Evolutionary conservation across 805 yeast genomes (phyloP).

Genomic region (Nakazawaea ambrosiae): DNA sequence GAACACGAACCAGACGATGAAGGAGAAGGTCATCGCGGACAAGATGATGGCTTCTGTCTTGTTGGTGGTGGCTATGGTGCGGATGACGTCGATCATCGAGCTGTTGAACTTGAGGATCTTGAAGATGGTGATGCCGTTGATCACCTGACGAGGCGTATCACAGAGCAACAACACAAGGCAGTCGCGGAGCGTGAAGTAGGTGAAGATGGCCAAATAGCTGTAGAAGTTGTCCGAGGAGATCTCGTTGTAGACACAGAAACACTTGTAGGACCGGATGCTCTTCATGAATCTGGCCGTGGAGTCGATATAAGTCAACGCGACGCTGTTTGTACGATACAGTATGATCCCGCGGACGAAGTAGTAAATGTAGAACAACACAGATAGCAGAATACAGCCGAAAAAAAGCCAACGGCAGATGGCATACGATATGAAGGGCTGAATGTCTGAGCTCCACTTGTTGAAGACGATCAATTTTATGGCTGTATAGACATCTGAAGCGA

Average conservation of each 20-base stretch:
- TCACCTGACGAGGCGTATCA: conserved; percentile 82
- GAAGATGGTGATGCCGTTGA: conserved; percentile 67
- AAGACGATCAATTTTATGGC: conserved; percentile 68
- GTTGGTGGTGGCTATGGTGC: conserved; percentile 52
- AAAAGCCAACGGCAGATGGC: conserved; percentile 63
- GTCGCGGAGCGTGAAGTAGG: conserved; percentile 58
- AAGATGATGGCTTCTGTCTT: conserved; percentile 63
- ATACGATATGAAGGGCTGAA: conserved; percentile 40
- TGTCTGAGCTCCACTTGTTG: conserved; percentile 56
- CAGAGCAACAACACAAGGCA: conserved; percentile 58
- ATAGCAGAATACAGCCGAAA: conserved; percentile 72
- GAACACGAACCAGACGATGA: conserved; percentile 67
- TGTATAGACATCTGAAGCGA: conserved; percentile 72
- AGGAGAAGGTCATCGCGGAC: conserved; percentile 69
- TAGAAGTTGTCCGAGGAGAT: conserved; percentile 59
- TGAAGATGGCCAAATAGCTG: conserved; percentile 62
- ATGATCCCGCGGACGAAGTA: conserved; percentile 52
- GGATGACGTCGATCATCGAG: conserved; percentile 41
- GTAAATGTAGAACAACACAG: conserved; percentile 50
- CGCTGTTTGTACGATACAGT: conserved; percentile 52
- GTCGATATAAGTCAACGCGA: conserved; percentile 66
- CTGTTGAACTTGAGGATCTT: conserved; percentile 39
- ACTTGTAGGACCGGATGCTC: conserved; percentile 50
- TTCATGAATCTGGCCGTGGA: conserved; percentile 52
- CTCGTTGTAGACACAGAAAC: conserved; percentile 66